Evolutionary conservation across 139 green algal genomes (phyloP).

Genomic region (Haematococcus sp.): DNA sequence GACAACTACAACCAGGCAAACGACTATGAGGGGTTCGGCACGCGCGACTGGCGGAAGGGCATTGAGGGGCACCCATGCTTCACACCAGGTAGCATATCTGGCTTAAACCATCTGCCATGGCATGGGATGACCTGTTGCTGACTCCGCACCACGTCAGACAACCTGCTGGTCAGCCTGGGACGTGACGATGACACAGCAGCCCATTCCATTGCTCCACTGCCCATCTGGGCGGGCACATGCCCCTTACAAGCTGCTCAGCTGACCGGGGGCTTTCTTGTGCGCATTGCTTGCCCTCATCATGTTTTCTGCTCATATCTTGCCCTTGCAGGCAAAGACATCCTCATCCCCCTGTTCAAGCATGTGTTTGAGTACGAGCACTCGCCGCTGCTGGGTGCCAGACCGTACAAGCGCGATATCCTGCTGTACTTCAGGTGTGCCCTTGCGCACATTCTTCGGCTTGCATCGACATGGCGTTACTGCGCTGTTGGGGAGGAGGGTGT

Average conservation of each 20-base stretch:
- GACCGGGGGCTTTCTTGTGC: conserved; percentile 5
- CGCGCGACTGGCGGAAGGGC: background rate
- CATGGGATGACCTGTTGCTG: too few species aligned
- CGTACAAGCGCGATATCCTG: background rate
- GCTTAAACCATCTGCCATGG: too few species aligned
- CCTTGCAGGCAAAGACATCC: background rate
- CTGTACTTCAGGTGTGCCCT: conserved; percentile 1
- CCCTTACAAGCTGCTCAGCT: too few species aligned
- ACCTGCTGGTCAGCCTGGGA: too few species aligned
- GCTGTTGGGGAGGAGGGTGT: too few species aligned
- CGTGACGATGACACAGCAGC: too few species aligned
- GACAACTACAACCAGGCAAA: conserved; percentile 39
- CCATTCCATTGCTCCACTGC: too few species aligned
- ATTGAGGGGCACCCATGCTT: conserved; percentile 34
- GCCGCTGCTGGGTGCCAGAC: background rate
- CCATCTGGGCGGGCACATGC: too few species aligned
- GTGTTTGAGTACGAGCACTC: background rate
- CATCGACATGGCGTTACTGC: too few species aligned
- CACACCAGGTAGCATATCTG: conserved; percentile 10
- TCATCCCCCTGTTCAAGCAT: background rate
- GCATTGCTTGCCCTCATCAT: conserved; percentile 13
- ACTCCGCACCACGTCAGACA: too few species aligned
- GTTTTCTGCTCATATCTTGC: too few species aligned
- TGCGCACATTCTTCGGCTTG: too few species aligned
- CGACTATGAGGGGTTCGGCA: background rate